Conservation (phyloP, 2,329 filamentous ascomycete genomes). For the Clonostachys sp. region DNA sequence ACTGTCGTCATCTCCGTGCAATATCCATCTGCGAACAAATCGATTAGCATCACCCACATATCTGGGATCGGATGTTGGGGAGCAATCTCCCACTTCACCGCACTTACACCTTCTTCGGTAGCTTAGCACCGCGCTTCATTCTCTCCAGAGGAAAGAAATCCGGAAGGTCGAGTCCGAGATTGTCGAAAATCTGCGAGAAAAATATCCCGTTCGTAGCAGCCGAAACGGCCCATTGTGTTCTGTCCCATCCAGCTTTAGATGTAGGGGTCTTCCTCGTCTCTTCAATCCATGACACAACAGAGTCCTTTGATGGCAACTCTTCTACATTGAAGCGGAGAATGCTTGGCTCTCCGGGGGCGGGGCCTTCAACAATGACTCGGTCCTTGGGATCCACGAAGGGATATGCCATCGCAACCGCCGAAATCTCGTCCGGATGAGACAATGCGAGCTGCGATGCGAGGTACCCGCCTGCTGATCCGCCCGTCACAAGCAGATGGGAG, state of each 20-base stretch:
- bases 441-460: slow-evolving; percentile 10
- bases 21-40: background rate
- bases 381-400: slow-evolving; percentile 13
- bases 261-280: background rate
- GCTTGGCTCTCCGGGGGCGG: slow-evolving; percentile 3
- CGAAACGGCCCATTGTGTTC: slow-evolving; percentile 4
- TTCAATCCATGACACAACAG: slow-evolving; percentile 9
- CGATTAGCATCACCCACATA: background rate
- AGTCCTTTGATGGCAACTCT: slow-evolving; percentile 7
- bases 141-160: slow-evolving; percentile 9
- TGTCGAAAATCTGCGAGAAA: slow-evolving; percentile 7
- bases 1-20: slow-evolving; percentile 2
- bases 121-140: slow-evolving; percentile 5
- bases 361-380: slow-evolving; percentile 5
- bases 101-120: slow-evolving; percentile 10
- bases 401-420: slow-evolving; percentile 8
- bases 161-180: background rate
- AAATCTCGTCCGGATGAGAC: slow-evolving; percentile 11
- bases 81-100: background rate
- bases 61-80: background rate
- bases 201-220: slow-evolving; percentile 8
- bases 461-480: slow-evolving; percentile 17
- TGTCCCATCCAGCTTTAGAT: slow-evolving; percentile 7
- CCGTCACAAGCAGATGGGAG: slow-evolving; percentile 6
- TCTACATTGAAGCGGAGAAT: slow-evolving; percentile 3